Evolutionary conservation across 2,329 filamentous ascomycete species (phyloP), one percentile per base, ranked within the genome.

Genomic region (Exophiala oligosperma): DNA sequence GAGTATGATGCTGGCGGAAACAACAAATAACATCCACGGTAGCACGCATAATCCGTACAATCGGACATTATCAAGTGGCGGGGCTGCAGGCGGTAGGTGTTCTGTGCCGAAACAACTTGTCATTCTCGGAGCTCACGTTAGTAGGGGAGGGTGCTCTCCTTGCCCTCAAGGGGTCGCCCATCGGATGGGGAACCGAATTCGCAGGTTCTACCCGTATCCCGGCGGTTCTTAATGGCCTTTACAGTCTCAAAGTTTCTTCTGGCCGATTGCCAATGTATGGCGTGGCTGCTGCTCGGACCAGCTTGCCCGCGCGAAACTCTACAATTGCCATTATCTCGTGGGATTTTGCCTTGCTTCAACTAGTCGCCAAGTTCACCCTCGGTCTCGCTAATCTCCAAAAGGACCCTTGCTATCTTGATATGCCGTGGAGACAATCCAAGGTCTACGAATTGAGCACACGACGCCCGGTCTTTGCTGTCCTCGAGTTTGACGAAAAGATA

Each of bases 1-100:
- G 59, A 81, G 79, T 0, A 74, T 84, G 64, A 78, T 81, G 76
- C 66, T 69, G 1, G 65, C 65, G 26, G 73, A 76, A 28, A 72
- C 70, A 2, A 60, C 71, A 6, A 77, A 77, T 52, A 75, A 77
- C 61, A 63, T 77, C 4, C 73, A 75, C 38, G 74, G 75, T 4
- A 67, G 73, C 8, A 76, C 73, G 1, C 58, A 73, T 11, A 78
- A 77, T 56, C 76, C 76, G 0, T 63, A 67, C 53, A 71, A 72
- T 51, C 66, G 62, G 3, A 48, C 49, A 3, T 47, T 74, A 2
- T 69, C 68, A 0, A 65, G 70, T 5, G 73, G 73, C 17, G 73
- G 73, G 0, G 71, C 69, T 14, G 73, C 71, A 8, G 73, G 73
- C 23, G 73, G 72, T 52, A 56, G 9, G 53, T n/a, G 11, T 28